Base-by-base conservation (phyloP, 176 grass and related monocot species). In the Areca catechu region DNA sequence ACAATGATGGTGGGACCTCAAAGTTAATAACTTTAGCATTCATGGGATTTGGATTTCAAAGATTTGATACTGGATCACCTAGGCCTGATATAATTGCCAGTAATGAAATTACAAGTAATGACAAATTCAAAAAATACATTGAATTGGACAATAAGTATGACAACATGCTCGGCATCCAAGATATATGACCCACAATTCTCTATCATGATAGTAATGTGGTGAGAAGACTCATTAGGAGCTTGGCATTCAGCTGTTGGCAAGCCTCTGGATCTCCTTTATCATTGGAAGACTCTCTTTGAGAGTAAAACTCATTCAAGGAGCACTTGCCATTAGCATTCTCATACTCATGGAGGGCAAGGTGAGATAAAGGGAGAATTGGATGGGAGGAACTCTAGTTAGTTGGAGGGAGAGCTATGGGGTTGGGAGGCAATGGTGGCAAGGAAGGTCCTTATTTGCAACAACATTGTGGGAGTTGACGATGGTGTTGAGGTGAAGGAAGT, bases 291-390 rank as follows among this genome's bases (percentile, higher is more conserved):
- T 59, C 73, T n/a, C 73, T 79, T 21, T 80, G 86, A 20, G 86
- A 97, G 65, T 91, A 97, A 83, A 91, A 97, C 25, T 97, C 91
- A 3, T 84, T 75, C 0, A 66, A 82, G 7, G 86, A 97, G 25
- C 81, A 84, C 15, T 23, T 24, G 17, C 22, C 49, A 60, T 56
- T 37, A 65, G 80, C 16, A 53, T 58, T 30, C 24, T 30, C 66
- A 14, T 60, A 55, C 52, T 43, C 24, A 4, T 62, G 78, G 4
- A 58, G 74, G 62, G 67, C 80, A 70, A 88, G 86, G 29, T 81
- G 68, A 3, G 69, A 61, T 3, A 97, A 81, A 10, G 87, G 93
- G 4, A 78, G 93, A 15, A 91, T n/a, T n/a, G n/a, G 5, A 74
- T 0, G 83, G 92, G 21, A 76, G 87, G 51, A 97, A 85, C 71